phyloP scores from a whole-genome alignment of 2,329 filamentous ascomycete genomes.

The Neophaeococcomyces aloes region DNA sequence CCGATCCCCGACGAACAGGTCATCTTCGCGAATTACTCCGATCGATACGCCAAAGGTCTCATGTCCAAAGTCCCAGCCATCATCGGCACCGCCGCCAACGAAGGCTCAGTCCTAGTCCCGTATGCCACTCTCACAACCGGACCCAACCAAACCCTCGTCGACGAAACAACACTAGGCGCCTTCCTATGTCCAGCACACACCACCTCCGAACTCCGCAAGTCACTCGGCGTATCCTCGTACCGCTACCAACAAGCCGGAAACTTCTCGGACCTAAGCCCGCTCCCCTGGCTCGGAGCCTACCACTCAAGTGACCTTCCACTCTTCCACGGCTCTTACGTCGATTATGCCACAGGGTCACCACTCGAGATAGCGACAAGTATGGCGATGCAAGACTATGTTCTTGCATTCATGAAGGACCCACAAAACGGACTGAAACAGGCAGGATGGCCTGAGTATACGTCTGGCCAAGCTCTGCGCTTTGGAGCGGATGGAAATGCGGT shows the following conservation, averaged over 20 bases:
- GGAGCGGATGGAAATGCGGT: constrained; percentile 20
- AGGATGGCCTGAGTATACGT: constrained; percentile 14
- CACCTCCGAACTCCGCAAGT: constrained; percentile 23
- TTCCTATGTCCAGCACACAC: constrained; percentile 25
- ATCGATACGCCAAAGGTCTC: constrained; percentile 14
- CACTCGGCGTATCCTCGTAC: constrained; percentile 26
- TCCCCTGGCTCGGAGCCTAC: constrained; percentile 35
- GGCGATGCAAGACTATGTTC: constrained; percentile 21
- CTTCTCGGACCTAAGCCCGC: constrained; percentile 33
- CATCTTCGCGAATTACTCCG: constrained; percentile 24
- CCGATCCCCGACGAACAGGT: constrained; percentile 22
- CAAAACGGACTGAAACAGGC: constrained; percentile 9
- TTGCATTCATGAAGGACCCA: constrained; percentile 22
- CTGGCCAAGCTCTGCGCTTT: constrained; percentile 22
- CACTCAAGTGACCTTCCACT: constrained; percentile 32
- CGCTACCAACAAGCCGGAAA: constrained; percentile 34
- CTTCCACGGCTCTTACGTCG: constrained; percentile 31
- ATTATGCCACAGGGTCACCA: constrained; percentile 7
- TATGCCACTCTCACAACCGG: constrained; percentile 7
- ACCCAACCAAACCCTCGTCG: constrained; percentile 1
- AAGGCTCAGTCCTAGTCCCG: constrained; percentile 11
- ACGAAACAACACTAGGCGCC: constrained; percentile 7
- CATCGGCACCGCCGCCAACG: constrained; percentile 14
- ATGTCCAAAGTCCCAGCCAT: constrained; percentile 18
- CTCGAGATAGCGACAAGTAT: constrained; percentile 18